phyloP scores from a whole-genome alignment of 352 stramenopile genomes.

The Globisporangium lucens region DNA sequence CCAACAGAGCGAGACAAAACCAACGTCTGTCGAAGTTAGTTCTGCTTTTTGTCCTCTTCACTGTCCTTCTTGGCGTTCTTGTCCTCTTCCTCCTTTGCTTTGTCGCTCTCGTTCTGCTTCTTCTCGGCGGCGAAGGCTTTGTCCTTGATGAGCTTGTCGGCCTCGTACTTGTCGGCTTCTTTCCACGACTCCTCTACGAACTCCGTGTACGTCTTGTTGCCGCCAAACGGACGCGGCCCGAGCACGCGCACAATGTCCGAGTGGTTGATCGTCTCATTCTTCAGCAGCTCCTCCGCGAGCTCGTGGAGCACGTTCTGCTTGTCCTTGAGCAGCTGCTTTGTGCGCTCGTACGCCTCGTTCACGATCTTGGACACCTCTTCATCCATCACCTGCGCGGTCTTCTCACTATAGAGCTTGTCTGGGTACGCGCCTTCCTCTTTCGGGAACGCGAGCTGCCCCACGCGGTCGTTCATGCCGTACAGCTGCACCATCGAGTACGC shows the following conservation, averaged over 20 bases:
- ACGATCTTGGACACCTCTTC: slow-evolving; percentile 97
- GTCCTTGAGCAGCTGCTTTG: slow-evolving; percentile 92
- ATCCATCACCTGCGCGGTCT: slow-evolving; percentile 98
- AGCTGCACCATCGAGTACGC: slow-evolving; percentile 98
- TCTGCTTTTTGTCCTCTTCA: slow-evolving; percentile 2
- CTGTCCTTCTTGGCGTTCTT: slow-evolving; percentile 3
- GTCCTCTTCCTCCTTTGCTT: background rate
- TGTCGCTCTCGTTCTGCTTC: background rate
- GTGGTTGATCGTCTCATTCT: slow-evolving; percentile 99
- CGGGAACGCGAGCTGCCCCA: slow-evolving; percentile 97
- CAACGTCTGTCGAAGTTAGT: background rate
- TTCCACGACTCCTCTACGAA: slow-evolving; percentile 91
- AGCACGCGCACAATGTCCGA: slow-evolving; percentile 96
- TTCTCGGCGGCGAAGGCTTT: background rate
- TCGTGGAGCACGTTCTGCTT: slow-evolving; percentile 93
- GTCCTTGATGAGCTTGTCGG: slow-evolving; percentile 50
- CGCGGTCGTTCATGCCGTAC: slow-evolving; percentile 98
- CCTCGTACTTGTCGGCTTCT: slow-evolving; percentile 78
- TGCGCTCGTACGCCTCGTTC: slow-evolving; percentile 95
- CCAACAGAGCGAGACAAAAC: background rate
- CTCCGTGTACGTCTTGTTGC: slow-evolving; percentile 96
- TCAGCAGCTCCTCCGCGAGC: slow-evolving; percentile 94
- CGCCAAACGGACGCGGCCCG: slow-evolving; percentile 91
- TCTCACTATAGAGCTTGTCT: slow-evolving; percentile 97
- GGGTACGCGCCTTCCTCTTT: slow-evolving; percentile 86